Evolutionary conservation across 2,329 filamentous ascomycete species (phyloP).

Genomic region (Colletotrichum falcatum): DNA sequence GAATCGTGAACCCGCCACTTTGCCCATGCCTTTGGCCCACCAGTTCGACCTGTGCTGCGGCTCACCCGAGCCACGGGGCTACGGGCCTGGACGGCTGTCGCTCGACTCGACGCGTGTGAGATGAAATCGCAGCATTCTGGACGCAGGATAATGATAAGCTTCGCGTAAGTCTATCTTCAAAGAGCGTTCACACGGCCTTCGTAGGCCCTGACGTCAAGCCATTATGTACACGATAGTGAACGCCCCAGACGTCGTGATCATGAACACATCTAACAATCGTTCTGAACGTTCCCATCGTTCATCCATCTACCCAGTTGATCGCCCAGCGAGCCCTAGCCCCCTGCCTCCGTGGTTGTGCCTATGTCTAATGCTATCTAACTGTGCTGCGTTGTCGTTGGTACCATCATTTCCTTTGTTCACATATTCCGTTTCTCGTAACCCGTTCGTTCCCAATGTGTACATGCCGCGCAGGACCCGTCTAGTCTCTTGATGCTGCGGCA

Average conservation of each 20-base stretch:
- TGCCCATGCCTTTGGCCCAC: not conserved
- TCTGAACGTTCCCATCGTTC: not conserved
- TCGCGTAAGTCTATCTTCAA: slow-evolving; percentile 18
- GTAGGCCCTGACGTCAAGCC: not conserved
- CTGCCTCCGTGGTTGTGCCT: not conserved
- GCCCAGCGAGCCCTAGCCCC: slow-evolving; percentile 18
- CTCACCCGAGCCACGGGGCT: not conserved
- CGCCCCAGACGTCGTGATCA: slow-evolving; percentile 6
- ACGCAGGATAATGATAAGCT: not conserved
- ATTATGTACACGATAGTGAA: not conserved
- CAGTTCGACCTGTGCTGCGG: not conserved
- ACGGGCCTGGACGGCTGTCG: not conserved
- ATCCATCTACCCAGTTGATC: slow-evolving; percentile 1
- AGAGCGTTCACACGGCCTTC: slow-evolving; percentile 6
- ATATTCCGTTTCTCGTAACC: slow-evolving; percentile 18
- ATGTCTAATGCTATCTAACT: slow-evolving; percentile 15
- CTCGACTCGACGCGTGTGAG: not conserved
- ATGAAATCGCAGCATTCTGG: not conserved
- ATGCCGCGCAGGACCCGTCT: not conserved
- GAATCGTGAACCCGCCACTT: not conserved
- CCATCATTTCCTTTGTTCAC: slow-evolving; percentile 11
- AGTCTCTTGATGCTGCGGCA: not conserved
- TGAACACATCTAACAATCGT: slow-evolving; percentile 5
- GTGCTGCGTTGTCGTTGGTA: slow-evolving; percentile 1
- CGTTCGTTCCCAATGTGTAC: slow-evolving; percentile 10